These are phyloP conservation scores for Petrea volubilis DNA, from an alignment of 257 asterid species.

Conservation along the genomic window DNA sequence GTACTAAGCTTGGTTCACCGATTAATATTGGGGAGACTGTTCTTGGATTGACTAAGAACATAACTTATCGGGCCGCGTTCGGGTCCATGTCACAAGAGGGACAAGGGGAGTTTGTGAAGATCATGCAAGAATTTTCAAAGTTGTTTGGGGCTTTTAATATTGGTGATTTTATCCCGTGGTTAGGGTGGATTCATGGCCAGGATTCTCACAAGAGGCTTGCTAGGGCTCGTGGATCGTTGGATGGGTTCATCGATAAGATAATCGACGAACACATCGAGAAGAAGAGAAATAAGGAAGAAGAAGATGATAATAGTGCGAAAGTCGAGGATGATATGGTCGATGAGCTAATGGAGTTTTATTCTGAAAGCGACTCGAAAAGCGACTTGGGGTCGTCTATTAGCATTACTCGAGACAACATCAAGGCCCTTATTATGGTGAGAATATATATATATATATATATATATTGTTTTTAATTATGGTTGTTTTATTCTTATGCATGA, in stretches of 20 bases:
- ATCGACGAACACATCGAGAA: constrained; percentile 65
- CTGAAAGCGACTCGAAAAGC: constrained; percentile 7
- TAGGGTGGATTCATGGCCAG: constrained; percentile 54
- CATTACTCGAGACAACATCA: constrained; percentile 37
- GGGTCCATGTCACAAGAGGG: constrained; percentile 63
- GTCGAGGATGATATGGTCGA: constrained; percentile 66
- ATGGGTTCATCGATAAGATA: constrained; percentile 60
- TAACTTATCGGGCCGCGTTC: constrained; percentile 72
- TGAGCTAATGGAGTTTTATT: constrained; percentile 62
- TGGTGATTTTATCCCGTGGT: constrained; percentile 68
- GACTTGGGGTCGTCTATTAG: not conserved
- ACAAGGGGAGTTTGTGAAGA: constrained; percentile 60
- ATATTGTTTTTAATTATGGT: too few species aligned
- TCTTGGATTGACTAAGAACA: constrained; percentile 58
- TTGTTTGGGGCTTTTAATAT: constrained; percentile 74
- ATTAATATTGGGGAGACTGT: constrained; percentile 64
- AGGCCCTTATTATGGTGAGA: constrained; percentile 41
- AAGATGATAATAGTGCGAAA: not conserved
- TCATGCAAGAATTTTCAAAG: constrained; percentile 68
- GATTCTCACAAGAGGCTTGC: constrained; percentile 35
- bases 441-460: too few species aligned
- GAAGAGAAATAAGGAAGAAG: not conserved
- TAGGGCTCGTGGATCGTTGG: constrained; percentile 62
- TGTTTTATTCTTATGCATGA: too few species aligned
- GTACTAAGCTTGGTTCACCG: not conserved